Base-by-base conservation (phyloP, 2,329 filamentous ascomycete species). In the Monosporascus sp. region DNA sequence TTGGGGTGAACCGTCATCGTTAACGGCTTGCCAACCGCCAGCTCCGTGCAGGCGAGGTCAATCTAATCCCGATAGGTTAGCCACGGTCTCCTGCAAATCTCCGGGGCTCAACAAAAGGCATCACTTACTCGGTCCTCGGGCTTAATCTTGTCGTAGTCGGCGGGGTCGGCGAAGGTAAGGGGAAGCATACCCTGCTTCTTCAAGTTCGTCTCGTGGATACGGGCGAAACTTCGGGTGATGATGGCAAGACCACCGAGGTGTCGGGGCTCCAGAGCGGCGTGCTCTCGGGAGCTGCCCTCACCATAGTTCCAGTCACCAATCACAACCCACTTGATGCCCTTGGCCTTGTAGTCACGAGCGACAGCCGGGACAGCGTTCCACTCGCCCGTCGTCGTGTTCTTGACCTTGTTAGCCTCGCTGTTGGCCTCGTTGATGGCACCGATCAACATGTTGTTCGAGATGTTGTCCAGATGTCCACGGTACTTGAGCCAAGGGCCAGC, bases 171-270 rank as follows among this genome's bases (percentile, higher is more conserved):
- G 79, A 99, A 99, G 67, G 92, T 97, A 62, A 99, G 84, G 68
- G 94, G 94, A 78, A 99, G 89, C 93, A 99, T 97, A 78, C 94
- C 94, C 85, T 99, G 94, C 88, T 99, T 99, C 90, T 99, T 99
- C 80, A 99, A 78, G 85, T 99, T 99, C 81, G 94, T 99, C 84
- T 99, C 94, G 84, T 99, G 94, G 71, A 99, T 99, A 88, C 94
- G 94, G 69, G 94, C 94, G 72, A 99, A 99, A 61, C 85, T 90
- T 71, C 91, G 88, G 70, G 88, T 92, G 72, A 99, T 95, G 80
- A 99, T 96, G 69, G 93, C 94, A 68, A 97, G 84, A 74, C 93
- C 94, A 70, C 94, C 94, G 61, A 99, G 87, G 80, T 97, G 93
- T 72, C 94, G 87, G 71, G 94, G 94, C 82, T 99, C 93, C 58